phyloP scores from a whole-genome alignment of 2,329 filamentous ascomycete genomes.

The Herpotrichia juniperi region DNA sequence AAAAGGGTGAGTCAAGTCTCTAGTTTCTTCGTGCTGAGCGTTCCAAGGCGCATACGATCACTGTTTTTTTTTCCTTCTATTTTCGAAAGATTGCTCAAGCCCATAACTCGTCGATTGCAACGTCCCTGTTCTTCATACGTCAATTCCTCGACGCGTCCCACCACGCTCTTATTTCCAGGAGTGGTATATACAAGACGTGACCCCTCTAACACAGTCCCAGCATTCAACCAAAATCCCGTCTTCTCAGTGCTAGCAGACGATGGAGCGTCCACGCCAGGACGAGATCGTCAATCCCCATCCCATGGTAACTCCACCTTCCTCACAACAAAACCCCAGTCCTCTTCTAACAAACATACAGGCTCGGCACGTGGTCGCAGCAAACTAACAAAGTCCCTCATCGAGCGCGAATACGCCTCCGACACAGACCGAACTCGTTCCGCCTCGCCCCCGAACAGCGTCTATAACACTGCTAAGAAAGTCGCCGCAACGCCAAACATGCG shows the following conservation, averaged over 20 bases:
- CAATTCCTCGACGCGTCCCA: neutral
- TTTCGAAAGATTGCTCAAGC: too few species aligned
- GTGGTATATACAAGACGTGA: neutral
- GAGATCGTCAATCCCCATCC: conserved; percentile 48
- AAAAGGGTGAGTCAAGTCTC: conserved; percentile 47
- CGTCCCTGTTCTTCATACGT: neutral
- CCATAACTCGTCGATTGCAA: too few species aligned
- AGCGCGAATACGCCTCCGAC: conserved; percentile 48
- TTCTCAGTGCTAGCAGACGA: conserved; percentile 49
- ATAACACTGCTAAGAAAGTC: conserved; percentile 44
- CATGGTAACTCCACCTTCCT: conserved; percentile 29
- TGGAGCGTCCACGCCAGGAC: conserved; percentile 45
- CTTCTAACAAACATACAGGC: conserved; percentile 24
- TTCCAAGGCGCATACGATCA: neutral
- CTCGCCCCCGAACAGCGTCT: conserved; percentile 48
- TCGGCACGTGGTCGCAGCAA: conserved; percentile 44
- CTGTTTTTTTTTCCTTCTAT: too few species aligned
- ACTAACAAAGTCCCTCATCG: conserved; percentile 39
- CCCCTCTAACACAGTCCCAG: conserved; percentile 19
- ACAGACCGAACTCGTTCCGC: conserved; percentile 56
- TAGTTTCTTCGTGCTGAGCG: neutral
- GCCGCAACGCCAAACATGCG: conserved; percentile 53
- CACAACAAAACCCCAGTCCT: neutral
- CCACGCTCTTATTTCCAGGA: neutral
- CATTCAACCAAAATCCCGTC: conserved; percentile 49